Evolutionary conservation across 805 yeast genomes (phyloP).

Genomic region (Wickerhamomyces sydowiorum): DNA sequence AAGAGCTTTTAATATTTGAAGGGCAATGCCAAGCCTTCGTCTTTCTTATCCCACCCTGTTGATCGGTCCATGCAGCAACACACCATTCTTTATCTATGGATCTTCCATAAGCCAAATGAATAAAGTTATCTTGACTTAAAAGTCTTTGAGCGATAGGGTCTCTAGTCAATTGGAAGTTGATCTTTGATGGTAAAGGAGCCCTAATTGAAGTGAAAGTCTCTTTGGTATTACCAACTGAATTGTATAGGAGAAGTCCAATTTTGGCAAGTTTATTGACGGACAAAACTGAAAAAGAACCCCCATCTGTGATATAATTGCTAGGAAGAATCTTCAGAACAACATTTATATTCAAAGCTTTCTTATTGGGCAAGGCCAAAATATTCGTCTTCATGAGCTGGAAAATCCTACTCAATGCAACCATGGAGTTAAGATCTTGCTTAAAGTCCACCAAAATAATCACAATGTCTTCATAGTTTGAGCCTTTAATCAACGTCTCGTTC

Average conservation of each 20-base stretch:
- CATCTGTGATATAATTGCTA: constrained; percentile 31
- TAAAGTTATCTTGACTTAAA: constrained; percentile 62
- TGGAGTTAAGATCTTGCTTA: constrained; percentile 29
- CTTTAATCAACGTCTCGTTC: constrained; percentile 2
- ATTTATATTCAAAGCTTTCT: constrained; percentile 2
- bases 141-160: constrained; percentile 28
- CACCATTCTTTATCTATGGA: constrained; percentile 81
- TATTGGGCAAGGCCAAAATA: constrained; percentile 18
- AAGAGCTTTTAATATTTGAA: constrained; percentile 25
- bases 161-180: constrained; percentile 38
- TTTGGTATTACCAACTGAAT: constrained; percentile 40
- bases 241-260: constrained; percentile 51
- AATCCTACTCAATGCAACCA: constrained; percentile 39
- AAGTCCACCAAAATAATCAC: constrained; percentile 14
- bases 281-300: constrained; percentile 25
- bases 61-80: constrained; percentile 86
- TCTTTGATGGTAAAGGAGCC: constrained; percentile 34
- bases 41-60: constrained; percentile 58
- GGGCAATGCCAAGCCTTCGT: constrained; percentile 61
- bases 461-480: constrained; percentile 9
- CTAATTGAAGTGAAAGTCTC: constrained; percentile 33
- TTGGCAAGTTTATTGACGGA: constrained; percentile 33
- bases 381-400: constrained; percentile 41
- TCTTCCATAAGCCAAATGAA: constrained; percentile 83
- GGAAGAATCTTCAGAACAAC: constrained; percentile 34